These are phyloP conservation scores for Nematodospora valgi DNA, from an alignment of 805 yeast species.

Conservation along the genomic window DNA sequence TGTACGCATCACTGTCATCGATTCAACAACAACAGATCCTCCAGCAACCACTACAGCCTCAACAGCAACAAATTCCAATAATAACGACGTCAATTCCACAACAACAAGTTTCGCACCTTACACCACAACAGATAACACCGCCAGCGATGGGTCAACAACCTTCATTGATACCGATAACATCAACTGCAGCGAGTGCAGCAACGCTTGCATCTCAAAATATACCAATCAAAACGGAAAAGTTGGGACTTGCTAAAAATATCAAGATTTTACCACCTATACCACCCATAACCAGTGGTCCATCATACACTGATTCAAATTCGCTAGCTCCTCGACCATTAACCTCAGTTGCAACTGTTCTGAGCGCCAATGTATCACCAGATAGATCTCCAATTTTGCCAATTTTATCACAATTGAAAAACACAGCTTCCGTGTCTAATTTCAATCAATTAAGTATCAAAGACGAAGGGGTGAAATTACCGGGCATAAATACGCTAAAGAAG, in stretches of 20 bases:
- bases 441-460: slow-evolving; percentile 6
- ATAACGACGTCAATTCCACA: slow-evolving; percentile 1
- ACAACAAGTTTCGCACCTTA: slow-evolving; percentile 10
- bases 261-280: slow-evolving; percentile 4
- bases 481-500: slow-evolving; percentile 5
- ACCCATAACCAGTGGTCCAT: background rate
- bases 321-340: background rate
- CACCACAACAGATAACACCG: slow-evolving; percentile 1
- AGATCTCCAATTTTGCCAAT: slow-evolving; percentile 11
- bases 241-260: slow-evolving; percentile 1
- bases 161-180: slow-evolving; percentile 8
- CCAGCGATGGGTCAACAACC: slow-evolving; percentile 7
- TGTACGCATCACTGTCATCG: slow-evolving; percentile 11
- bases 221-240: slow-evolving; percentile 5
- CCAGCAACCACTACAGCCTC: slow-evolving; percentile 4
- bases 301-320: slow-evolving; percentile 7
- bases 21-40: slow-evolving; percentile 12
- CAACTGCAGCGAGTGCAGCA: slow-evolving; percentile 9
- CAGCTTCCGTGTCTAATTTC: slow-evolving; percentile 4
- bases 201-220: slow-evolving; percentile 9
- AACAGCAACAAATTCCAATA: slow-evolving; percentile 5
- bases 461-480: slow-evolving; percentile 8
- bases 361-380: slow-evolving; percentile 6
- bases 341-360: background rate
- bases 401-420: slow-evolving; percentile 3